phyloP scores from a whole-genome alignment of 2,329 filamentous ascomycete genomes.

The Hypocrella siamensis region DNA sequence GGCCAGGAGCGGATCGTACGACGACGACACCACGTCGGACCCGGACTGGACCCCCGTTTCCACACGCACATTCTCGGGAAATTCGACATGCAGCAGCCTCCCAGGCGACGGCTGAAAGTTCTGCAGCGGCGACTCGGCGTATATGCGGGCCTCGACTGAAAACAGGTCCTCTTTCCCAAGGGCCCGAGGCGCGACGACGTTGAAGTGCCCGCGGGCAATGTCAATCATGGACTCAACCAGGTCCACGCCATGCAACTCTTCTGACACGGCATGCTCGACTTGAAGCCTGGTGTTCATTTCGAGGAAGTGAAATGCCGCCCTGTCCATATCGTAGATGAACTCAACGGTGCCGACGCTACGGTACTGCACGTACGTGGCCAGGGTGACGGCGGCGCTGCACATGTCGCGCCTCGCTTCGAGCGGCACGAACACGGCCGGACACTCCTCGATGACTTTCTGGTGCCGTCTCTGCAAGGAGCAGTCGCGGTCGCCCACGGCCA shows the following conservation, averaged over 20 bases:
- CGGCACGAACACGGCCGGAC: conserved; percentile 19
- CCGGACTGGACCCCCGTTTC: conserved; percentile 54
- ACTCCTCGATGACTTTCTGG: conserved; percentile 36
- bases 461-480: conserved; percentile 34
- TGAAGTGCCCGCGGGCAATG: conserved; percentile 10
- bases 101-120: conserved; percentile 45
- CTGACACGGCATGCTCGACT: conserved; percentile 41
- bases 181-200: too few relatives aligned
- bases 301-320: conserved; percentile 25
- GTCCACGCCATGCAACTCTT: conserved; percentile 61
- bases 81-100: conserved; percentile 38
- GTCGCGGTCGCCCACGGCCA: conserved; percentile 28
- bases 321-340: conserved; percentile 24
- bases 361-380: conserved; percentile 21
- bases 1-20: conserved; percentile 64
- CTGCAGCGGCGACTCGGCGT: conserved; percentile 36
- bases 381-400: conserved; percentile 17
- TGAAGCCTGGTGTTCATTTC: conserved; percentile 33
- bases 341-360: conserved; percentile 27
- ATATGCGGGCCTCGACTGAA: conserved; percentile 23
- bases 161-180: too few relatives aligned
- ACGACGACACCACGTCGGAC: conserved; percentile 54
- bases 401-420: conserved; percentile 16
- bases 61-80: conserved; percentile 36
- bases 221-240: conserved; percentile 40